Percentiles rank a stretch among this genome's conserved stretches.
Conservation (phyloP, 495 filamentous ascomycete species). For the Aspergillus steynii region DNA sequence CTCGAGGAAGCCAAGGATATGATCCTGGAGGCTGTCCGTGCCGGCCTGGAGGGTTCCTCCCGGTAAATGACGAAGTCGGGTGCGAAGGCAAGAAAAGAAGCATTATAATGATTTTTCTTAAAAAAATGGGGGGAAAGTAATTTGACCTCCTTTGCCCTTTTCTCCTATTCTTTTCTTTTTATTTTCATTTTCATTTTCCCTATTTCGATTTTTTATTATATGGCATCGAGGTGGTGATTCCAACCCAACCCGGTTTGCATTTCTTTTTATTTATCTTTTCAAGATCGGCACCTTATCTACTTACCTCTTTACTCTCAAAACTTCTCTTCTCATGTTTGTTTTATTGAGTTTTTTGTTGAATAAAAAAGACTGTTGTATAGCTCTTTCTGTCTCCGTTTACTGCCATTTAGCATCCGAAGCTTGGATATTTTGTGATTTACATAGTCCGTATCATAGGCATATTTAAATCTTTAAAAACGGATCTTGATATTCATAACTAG, state of each 20-base stretch:
- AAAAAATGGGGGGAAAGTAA: too few relatives aligned
- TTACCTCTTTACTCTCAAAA: neutral
- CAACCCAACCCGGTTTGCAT: too few relatives aligned
- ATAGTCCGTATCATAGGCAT: neutral
- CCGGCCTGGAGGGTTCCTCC: slow-evolving; percentile 34
- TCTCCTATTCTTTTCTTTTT: too few relatives aligned
- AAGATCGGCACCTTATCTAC: neutral
- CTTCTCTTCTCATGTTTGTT: slow-evolving; percentile 14
- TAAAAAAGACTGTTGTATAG: slow-evolving; percentile 20
- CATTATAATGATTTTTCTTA: slow-evolving; percentile 2
- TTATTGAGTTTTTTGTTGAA: slow-evolving; percentile 15
- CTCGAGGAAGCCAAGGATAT: slow-evolving; percentile 85
- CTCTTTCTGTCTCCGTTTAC: slow-evolving; percentile 1
- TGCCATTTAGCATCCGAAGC: neutral
- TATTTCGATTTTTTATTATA: neutral
- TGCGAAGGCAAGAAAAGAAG: neutral
- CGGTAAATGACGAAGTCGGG: slow-evolving; percentile 14
- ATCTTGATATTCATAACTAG: too few relatives aligned
- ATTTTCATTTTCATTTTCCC: too few relatives aligned
- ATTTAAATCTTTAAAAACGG: neutral
- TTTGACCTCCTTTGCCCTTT: too few relatives aligned
- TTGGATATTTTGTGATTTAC: neutral
- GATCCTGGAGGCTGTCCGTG: slow-evolving; percentile 77
- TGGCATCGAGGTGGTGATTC: neutral
- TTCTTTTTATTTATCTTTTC: too few relatives aligned